These are phyloP conservation scores for Starmerella cellae DNA, from an alignment of 805 yeast species.

Conservation along the genomic window DNA sequence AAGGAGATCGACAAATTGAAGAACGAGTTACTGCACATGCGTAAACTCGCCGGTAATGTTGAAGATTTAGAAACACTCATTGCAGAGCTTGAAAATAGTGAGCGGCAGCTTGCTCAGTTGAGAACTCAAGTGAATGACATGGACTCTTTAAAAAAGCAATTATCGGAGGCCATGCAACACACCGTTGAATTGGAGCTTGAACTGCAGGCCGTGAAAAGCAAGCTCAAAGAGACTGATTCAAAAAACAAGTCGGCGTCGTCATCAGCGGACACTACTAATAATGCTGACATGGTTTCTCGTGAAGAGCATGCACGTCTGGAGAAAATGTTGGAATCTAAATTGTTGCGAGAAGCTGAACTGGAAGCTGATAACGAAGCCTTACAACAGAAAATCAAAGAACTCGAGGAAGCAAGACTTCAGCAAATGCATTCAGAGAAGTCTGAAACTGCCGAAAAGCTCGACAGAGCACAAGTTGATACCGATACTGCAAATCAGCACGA, in stretches of 20 bases:
- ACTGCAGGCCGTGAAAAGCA: neutral
- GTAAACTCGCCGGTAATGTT: slow-evolving; percentile 14
- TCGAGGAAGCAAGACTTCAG: neutral
- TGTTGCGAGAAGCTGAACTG: slow-evolving; percentile 16
- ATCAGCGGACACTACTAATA: neutral
- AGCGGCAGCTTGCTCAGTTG: slow-evolving; percentile 21
- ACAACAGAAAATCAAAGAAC: neutral
- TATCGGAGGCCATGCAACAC: slow-evolving; percentile 14
- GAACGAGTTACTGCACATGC: slow-evolving; percentile 18
- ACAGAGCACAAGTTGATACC: neutral
- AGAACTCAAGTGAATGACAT: slow-evolving; percentile 21
- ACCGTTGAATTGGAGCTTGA: slow-evolving; percentile 14
- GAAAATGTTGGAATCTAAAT: slow-evolving; percentile 12
- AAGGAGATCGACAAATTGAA: slow-evolving; percentile 14
- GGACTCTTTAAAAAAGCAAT: slow-evolving; percentile 24
- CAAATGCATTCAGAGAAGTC: no score
- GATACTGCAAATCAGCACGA: neutral
- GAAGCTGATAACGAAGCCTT: slow-evolving; percentile 12
- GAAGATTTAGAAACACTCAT: slow-evolving; percentile 14
- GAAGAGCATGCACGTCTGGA: slow-evolving; percentile 13
- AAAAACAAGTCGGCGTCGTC: no score
- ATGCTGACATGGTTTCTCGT: neutral
- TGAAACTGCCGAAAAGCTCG: neutral
- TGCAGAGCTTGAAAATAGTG: slow-evolving; percentile 18
- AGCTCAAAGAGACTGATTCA: no score